These are phyloP conservation scores for Irpex rosettiformis DNA, from an alignment of 1,284 basidiomycete species.

Conservation along the genomic window DNA sequence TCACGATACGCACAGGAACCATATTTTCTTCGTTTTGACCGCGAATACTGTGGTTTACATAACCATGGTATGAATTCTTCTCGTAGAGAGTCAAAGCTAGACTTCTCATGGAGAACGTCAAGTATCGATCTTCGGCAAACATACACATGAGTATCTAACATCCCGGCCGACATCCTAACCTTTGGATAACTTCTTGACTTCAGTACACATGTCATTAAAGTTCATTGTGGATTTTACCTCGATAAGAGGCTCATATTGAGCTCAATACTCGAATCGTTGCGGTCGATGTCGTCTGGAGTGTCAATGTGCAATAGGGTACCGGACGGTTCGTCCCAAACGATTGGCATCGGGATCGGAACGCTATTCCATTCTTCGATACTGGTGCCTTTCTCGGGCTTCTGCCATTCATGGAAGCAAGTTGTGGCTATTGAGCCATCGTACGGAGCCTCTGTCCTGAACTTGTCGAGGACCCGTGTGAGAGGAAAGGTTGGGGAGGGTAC, in stretches of 20 bases:
- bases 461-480: slow-evolving; percentile 72
- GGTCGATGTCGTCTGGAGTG: slow-evolving; percentile 63
- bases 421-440: slow-evolving; percentile 72
- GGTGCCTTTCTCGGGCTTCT: slow-evolving; percentile 50
- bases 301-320: slow-evolving; percentile 72
- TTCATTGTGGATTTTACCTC: slow-evolving; percentile 34
- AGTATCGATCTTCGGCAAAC: slow-evolving; percentile 76
- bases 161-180: slow-evolving; percentile 63
- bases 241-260: slow-evolving; percentile 72
- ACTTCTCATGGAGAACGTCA: slow-evolving; percentile 68
- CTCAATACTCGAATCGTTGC: slow-evolving; percentile 66
- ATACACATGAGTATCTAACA: slow-evolving; percentile 89
- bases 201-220: slow-evolving; percentile 5
- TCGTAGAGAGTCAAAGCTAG: slow-evolving; percentile 71
- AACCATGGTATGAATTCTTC: slow-evolving; percentile 91
- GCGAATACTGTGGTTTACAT: slow-evolving; percentile 78
- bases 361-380: slow-evolving; percentile 65
- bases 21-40: slow-evolving; percentile 56
- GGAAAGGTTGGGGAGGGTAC: slow-evolving; percentile 73
- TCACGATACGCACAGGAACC: slow-evolving; percentile 37
- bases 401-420: slow-evolving; percentile 69
- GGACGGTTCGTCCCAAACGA: slow-evolving; percentile 63
- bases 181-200: slow-evolving; percentile 61
- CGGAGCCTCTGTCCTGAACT: slow-evolving; percentile 70
- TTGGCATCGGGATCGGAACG: slow-evolving; percentile 39